These are phyloP conservation scores for Colletotrichum limetticola DNA, from an alignment of 2,329 filamentous ascomycete genomes.

Conservation along the genomic window DNA sequence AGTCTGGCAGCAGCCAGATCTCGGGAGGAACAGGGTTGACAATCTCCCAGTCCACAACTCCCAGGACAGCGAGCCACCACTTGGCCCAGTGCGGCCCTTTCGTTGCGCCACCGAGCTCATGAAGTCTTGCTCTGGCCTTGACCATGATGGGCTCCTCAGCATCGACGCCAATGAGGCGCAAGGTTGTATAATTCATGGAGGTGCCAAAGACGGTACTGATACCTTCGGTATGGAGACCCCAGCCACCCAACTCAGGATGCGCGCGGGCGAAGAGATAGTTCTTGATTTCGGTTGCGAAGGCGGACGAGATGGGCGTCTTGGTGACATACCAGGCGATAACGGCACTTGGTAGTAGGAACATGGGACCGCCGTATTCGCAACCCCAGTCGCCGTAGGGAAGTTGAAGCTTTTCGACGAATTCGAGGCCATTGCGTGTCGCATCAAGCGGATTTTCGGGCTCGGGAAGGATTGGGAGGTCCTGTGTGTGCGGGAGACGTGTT, in stretches of 20 bases:
- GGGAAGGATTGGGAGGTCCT: slow-evolving; percentile 81
- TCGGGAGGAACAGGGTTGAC: slow-evolving; percentile 96
- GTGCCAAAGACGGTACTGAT: slow-evolving; percentile 94
- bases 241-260: slow-evolving; percentile 90
- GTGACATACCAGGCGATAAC: slow-evolving; percentile 91
- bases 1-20: slow-evolving; percentile 91
- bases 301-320: slow-evolving; percentile 83
- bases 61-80: slow-evolving; percentile 89
- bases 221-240: slow-evolving; percentile 95
- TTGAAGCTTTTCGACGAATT: slow-evolving; percentile 91
- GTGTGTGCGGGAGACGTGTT: neutral
- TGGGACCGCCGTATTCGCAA: slow-evolving; percentile 96
- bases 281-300: slow-evolving; percentile 87
- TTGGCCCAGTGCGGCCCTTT: slow-evolving; percentile 96
- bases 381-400: slow-evolving; percentile 92
- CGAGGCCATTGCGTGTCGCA: slow-evolving; percentile 82
- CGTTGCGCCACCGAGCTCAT: slow-evolving; percentile 86
- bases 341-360: slow-evolving; percentile 91
- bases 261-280: slow-evolving; percentile 91
- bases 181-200: slow-evolving; percentile 83
- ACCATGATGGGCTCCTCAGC: slow-evolving; percentile 87
- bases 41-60: slow-evolving; percentile 87
- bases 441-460: slow-evolving; percentile 78
- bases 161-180: slow-evolving; percentile 85
- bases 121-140: slow-evolving; percentile 83